Evolutionary conservation across 441 rosid genomes (phyloP), one percentile per base, ranked within the genome.

Genomic region (Gossypium davidsonii): DNA sequence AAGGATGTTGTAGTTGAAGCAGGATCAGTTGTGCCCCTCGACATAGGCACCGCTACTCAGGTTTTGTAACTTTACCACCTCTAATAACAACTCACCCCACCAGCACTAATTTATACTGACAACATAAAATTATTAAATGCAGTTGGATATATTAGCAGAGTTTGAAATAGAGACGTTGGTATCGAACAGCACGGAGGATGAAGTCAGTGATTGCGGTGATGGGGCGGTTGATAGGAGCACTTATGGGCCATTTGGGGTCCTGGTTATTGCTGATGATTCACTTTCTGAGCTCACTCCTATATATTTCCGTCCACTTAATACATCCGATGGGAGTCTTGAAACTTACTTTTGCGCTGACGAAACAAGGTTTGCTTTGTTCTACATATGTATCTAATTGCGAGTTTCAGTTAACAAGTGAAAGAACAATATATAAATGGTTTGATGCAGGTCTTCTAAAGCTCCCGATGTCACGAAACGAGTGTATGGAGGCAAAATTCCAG

Each of bases 191-290:
- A 60, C 83, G 0, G 81, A 84, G 0, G 81, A 84, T 56, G 85
- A 78, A 34, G 73, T 25, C 55, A 80, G 73, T 58, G 75, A 77
- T 42, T 76, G 76, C 34, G 76, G 88, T 26, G 71, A 64, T 21
- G 85, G 87, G 12, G 85, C 92, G 7, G 49, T 75, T 66, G 90
- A 87, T 34, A 84, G 91, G 31, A 84, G 86, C 17, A 82, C 80
- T 6, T 64, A 81, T 12, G 98, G 96, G 57, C 98, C 98, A 2
- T 92, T 92, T 20, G 94, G 94, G 18, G 76, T 92, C n/a, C 74
- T 87, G 51, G 91, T 90, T 70, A 84, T 88, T 0, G 90, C 98
- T 0, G 91, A 90, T 48, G 78, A 79, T 26, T 77, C 83, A 49
- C 85, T 87, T 9, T 73, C 87, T 0, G 98, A 90, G 82, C 83